These are phyloP conservation scores for Epipyxis sp. DNA, from an alignment of 108 stramenopile genomes.

Conservation along the genomic window DNA sequence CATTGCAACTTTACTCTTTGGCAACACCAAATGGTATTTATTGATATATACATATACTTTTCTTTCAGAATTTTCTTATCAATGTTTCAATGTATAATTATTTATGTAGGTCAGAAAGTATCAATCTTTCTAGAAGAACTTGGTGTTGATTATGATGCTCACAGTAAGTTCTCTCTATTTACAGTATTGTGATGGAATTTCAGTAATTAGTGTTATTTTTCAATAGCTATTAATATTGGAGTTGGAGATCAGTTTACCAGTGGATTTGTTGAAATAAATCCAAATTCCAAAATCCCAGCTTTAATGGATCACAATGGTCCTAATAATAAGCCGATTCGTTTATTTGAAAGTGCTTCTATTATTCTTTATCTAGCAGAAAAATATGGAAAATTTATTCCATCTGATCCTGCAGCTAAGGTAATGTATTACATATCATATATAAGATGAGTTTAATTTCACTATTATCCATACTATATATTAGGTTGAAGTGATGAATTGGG, in stretches of 20 bases:
- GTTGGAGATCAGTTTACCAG: conserved; percentile 69
- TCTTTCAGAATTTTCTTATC: too few species aligned
- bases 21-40: conserved; percentile 70
- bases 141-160: conserved; percentile 24
- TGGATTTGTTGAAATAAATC: conserved; percentile 75
- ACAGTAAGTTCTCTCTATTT: too few species aligned
- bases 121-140: conserved; percentile 76
- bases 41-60: background rate
- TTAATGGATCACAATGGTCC: conserved; percentile 56
- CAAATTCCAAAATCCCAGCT: conserved; percentile 83
- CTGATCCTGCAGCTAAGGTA: conserved; percentile 48
- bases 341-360: conserved; percentile 76
- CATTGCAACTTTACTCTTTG: conserved; percentile 72
- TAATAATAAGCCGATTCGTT: conserved; percentile 52
- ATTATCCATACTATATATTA: too few species aligned
- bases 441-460: too few species aligned
- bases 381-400: conserved; percentile 58
- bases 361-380: conserved; percentile 73
- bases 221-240: conserved; percentile 68
- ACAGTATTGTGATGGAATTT: conserved; percentile 57
- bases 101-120: conserved; percentile 60
- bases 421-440: too few species aligned
- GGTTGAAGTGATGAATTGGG: conserved; percentile 68
- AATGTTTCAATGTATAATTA: too few species aligned
- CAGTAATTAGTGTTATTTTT: too few species aligned